These are phyloP conservation scores for Fusarium musae DNA, from an alignment of 2,329 filamentous ascomycete species.

Conservation along the genomic window DNA sequence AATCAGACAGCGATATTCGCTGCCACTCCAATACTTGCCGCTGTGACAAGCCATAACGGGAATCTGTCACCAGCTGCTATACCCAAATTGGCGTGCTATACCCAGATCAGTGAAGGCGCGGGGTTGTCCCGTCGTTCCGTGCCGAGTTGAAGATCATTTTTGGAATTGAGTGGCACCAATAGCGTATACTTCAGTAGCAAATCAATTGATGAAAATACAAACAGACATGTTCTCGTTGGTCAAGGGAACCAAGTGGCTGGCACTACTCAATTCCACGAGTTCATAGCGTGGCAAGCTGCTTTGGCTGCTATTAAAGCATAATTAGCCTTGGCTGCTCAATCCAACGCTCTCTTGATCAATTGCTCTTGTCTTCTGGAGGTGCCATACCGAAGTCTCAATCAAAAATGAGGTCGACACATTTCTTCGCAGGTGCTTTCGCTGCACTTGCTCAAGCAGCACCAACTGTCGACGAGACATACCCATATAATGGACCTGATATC, in stretches of 20 bases:
- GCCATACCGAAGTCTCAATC: fast-evolving
- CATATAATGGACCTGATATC: not conserved
- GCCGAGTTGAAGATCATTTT: not conserved
- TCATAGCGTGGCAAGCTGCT: not conserved
- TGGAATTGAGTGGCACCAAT: not conserved
- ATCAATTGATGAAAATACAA: fast-evolving
- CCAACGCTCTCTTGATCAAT: fast-evolving
- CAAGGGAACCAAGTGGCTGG: not conserved
- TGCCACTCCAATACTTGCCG: not conserved
- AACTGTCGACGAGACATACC: not conserved
- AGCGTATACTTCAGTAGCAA: not conserved
- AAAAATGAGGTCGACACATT: fast-evolving
- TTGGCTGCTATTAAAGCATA: fast-evolving
- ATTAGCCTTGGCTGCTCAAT: not conserved
- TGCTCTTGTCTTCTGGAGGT: fast-evolving
- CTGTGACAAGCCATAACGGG: not conserved
- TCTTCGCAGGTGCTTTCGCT: not conserved
- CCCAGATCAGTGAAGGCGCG: not conserved
- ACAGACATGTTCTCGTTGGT: not conserved
- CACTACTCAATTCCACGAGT: not conserved
- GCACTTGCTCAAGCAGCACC: not conserved
- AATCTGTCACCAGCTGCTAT: no score
- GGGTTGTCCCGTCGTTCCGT: not conserved
- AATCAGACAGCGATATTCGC: not conserved
- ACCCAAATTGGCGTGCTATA: not conserved